Base-by-base conservation (phyloP, 805 yeast species). In the Saccharomycopsis sp. region DNA sequence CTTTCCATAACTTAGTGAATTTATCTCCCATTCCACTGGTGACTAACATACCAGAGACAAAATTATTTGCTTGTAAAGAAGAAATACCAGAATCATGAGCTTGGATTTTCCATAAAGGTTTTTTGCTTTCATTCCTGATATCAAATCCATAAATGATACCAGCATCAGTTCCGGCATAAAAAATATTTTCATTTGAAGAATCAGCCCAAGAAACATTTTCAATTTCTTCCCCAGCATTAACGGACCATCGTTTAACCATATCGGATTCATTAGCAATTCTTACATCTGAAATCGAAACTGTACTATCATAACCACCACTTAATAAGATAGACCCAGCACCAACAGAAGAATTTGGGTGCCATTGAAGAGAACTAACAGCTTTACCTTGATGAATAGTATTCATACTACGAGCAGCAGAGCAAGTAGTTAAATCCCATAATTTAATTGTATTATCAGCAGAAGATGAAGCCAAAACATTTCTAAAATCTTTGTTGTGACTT, bases 41-140 rank as follows among this genome's bases (percentile, higher is more conserved):
- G 19, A 78, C 75, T 55, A 92, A 60, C 67, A 84, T 62, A 15
- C 89, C 92, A 20, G 79, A 77, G 25, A 86, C 57, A 55, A 65
- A 72, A 20, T 57, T 56, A 61, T 85, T 88, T 28, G 79, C 70
- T 50, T 79, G 80, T 50, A 92, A 69, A 2, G 89, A 69, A 3
- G 96, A 80, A 46, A 92, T 80, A 46, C 95, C 96, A 2, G 94
- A 74, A 62, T 92, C 97, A 58, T 92, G 98, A 2, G 97, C 97
- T 60, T 92, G 95, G 51, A 92, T 67, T 2, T 95, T 85, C 98
- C 98, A 92, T 25, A 89, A 53, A 15, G 96, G 88, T 49, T 70
- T 71, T 42, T 67, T 63, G 34, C 68, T 70, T 29, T 67, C 72
- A 37, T 63, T 64, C 58, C 95, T 75, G 34, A 85, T 80, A 59